Evolutionary conservation across 1,139 yeast genomes (phyloP).

Genomic region (Kodamaea fungicola): DNA sequence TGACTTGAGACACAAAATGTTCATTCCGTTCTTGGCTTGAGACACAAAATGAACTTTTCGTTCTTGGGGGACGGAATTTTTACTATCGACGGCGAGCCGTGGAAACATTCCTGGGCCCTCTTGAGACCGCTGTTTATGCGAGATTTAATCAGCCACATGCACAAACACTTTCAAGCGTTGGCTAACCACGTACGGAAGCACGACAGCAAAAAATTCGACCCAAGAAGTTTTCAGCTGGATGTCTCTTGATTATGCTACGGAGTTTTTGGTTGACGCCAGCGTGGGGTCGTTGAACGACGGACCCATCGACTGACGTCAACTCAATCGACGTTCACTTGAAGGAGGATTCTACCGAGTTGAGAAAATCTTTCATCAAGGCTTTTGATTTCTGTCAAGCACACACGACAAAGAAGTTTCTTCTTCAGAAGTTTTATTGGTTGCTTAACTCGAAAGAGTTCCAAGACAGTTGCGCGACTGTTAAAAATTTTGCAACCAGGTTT

Average conservation of each 20-base stretch:
- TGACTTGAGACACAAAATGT: conserved; percentile 43
- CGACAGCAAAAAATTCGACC: conserved; percentile 23
- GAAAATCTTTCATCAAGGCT: conserved; percentile 27
- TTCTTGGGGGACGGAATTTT: conserved; percentile 57
- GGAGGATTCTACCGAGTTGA: conserved; percentile 22
- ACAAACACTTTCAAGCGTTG: conserved; percentile 38
- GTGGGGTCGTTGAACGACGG: conserved; percentile 29
- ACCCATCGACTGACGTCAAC: conserved; percentile 20
- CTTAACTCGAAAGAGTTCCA: conserved; percentile 30
- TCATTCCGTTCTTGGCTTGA: conserved; percentile 45
- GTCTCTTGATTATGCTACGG: conserved; percentile 43
- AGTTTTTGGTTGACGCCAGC: conserved; percentile 38
- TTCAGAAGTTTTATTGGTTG: conserved; percentile 26
- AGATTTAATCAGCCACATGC: conserved; percentile 52
- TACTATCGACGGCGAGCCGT: conserved; percentile 52
- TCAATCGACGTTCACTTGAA: background rate
- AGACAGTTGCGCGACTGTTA: conserved; percentile 16
- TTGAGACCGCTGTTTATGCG: conserved; percentile 58
- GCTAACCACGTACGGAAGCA: conserved; percentile 28
- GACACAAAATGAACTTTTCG: conserved; percentile 41
- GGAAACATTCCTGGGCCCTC: conserved; percentile 58
- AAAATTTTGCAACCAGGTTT: conserved; percentile 27
- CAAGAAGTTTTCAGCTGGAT: conserved; percentile 38
- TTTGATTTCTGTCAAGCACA: conserved; percentile 30
- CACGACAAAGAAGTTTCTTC: conserved; percentile 27